Evolutionary conservation across 441 rosid genomes (phyloP), one percentile per base, ranked within the genome.

Genomic region (Melastoma candidum): DNA sequence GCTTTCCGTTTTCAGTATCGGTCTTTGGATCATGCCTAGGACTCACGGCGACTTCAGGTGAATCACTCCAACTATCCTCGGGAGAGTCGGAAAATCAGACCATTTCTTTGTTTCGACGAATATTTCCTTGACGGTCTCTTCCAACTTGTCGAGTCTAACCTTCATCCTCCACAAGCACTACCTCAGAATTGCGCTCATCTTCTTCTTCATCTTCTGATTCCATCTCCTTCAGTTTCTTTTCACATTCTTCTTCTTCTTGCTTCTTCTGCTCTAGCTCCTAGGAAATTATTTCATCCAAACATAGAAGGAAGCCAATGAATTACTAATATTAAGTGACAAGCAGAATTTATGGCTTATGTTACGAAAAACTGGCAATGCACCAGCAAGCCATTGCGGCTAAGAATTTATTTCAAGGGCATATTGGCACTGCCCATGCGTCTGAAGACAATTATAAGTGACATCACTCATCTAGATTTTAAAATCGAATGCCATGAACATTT

Each of bases 71-170:
- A 27, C 53, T 61, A 44, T 27, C 58, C 45, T 13, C 2, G 54
- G 61, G 57, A 68, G 47, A 48, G 36, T 39, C 58, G 51, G 56
- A 58, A 17, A 17, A 25, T 67, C 63, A 26, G 77, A 60, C 58
- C 63, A 71, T 58, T 77, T 81, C 81, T 76, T 85, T 48, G 83
- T 46, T 70, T 77, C 87, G 49, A 76, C 77, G 46, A 59, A 79
- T 51, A 85, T 81, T 66, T 80, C 92, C 57, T 75, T 77, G 14
- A 92, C 63, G 0, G 80, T 62, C 70, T 82, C 90, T 71, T 92
- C 98, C 56, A 92, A 64, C 56, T 82, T 80, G 51, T 74, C 77
- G 39, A 87, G 71, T 73, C 97, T 84, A 68, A n/a, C 72, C 71
- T 81, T 85, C 74, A 92, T 78, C 73, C 22, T 84, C 85, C 49